Percentiles rank a stretch among this genome's conserved stretches.
Conservation (phyloP, 2,329 filamentous ascomycete species). For the Talaromyces sp. region DNA sequence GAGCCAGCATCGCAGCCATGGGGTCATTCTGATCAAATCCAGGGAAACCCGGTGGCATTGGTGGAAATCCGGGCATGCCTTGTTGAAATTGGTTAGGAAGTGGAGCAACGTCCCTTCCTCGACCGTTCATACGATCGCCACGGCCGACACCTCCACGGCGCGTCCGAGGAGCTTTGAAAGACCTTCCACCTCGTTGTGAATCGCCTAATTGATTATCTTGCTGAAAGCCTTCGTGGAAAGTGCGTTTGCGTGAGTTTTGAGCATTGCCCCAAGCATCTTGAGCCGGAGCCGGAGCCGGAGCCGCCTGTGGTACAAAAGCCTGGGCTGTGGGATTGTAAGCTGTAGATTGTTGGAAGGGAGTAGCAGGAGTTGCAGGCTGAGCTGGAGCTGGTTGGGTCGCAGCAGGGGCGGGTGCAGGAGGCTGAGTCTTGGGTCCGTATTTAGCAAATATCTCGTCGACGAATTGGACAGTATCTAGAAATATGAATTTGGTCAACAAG, state of each 20-base stretch:
- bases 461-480: slow-evolving; percentile 50
- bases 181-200: slow-evolving; percentile 41
- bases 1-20: slow-evolving; percentile 52
- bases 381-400: slow-evolving; percentile 16
- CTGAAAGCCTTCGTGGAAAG: slow-evolving; percentile 50
- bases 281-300: slow-evolving; percentile 17
- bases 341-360: slow-evolving; percentile 19
- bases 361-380: slow-evolving; percentile 19
- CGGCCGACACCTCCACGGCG: slow-evolving; percentile 40
- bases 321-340: slow-evolving; percentile 18
- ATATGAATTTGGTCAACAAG: not conserved
- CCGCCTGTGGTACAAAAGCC: slow-evolving; percentile 21
- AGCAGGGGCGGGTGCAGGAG: slow-evolving; percentile 19
- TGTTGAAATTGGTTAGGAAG: slow-evolving; percentile 29
- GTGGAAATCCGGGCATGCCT: slow-evolving; percentile 32
- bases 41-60: slow-evolving; percentile 47
- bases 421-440: slow-evolving; percentile 45
- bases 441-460: slow-evolving; percentile 56
- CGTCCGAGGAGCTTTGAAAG: slow-evolving; percentile 46
- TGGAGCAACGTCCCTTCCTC: slow-evolving; percentile 22
- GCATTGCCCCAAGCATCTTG: slow-evolving; percentile 24
- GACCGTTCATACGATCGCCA: slow-evolving; percentile 37
- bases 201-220: slow-evolving; percentile 44
- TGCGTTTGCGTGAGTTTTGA: slow-evolving; percentile 50
- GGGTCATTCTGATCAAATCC: slow-evolving; percentile 56